A percentile compares a stretch with the other conserved stretches of the same genome.
phyloP scores from a whole-genome alignment of 2,329 filamentous ascomycete species.

The Fusarium falciforme region DNA sequence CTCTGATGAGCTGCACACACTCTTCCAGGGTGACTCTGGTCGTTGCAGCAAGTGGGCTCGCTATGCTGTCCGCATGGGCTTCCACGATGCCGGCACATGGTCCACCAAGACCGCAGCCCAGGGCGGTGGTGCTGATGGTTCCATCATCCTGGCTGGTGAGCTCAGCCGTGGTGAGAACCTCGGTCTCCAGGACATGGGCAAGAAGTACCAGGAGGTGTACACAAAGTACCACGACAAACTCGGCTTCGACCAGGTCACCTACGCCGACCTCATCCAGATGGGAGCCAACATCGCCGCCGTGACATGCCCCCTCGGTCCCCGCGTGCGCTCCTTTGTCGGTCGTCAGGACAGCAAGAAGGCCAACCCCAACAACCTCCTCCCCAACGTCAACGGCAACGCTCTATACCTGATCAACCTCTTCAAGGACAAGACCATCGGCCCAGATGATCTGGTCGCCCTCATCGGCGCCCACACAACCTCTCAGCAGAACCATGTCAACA shows the following conservation, averaged over 20 bases:
- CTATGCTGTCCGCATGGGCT: constrained; percentile 58
- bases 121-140: constrained; percentile 61
- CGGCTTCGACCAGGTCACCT: constrained; percentile 55
- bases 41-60: constrained; percentile 58
- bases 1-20: constrained; percentile 50
- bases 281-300: constrained; percentile 62
- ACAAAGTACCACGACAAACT: constrained; percentile 50
- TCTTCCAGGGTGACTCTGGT: constrained; percentile 52
- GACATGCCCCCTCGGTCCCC: constrained; percentile 58
- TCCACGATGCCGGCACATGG: constrained; percentile 61
- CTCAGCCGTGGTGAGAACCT: constrained; percentile 57
- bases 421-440: constrained; percentile 63
- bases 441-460: constrained; percentile 63
- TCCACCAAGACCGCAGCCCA: constrained; percentile 47
- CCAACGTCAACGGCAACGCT: constrained; percentile 56
- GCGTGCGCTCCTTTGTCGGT: constrained; percentile 63
- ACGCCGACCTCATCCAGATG: constrained; percentile 67
- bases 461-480: constrained; percentile 66
- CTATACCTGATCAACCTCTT: constrained; percentile 62
- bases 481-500: constrained; percentile 59
- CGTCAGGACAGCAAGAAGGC: constrained; percentile 57
- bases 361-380: constrained; percentile 56
- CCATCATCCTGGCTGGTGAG: constrained; percentile 54
- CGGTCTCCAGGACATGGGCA: constrained; percentile 59
- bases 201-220: constrained; percentile 53